Conservation (phyloP, 2,329 filamentous ascomycete species). For the Botrytis squamosa region DNA sequence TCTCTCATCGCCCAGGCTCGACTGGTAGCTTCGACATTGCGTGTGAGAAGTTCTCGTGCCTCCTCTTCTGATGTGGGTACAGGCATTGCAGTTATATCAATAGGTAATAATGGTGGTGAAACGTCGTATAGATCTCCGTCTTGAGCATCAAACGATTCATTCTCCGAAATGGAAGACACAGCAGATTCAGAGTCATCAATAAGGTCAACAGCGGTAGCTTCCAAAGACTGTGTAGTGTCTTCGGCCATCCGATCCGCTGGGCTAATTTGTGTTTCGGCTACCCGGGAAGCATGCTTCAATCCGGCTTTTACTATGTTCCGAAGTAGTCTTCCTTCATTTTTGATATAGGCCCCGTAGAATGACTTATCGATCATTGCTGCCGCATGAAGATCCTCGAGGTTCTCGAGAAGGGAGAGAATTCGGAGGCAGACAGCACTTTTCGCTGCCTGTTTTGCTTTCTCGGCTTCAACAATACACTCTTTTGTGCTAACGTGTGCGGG, state of each 20-base stretch:
- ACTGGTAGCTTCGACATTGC: constrained; percentile 22
- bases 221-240: neutral
- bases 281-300: constrained; percentile 23
- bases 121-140: constrained; percentile 27
- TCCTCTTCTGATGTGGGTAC: constrained; percentile 35
- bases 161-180: neutral
- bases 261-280: constrained; percentile 17
- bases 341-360: constrained; percentile 49
- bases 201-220: constrained; percentile 10
- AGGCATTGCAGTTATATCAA: constrained; percentile 20
- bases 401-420: constrained; percentile 44
- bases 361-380: constrained; percentile 45
- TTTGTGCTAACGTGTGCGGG: constrained; percentile 18
- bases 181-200: constrained; percentile 27
- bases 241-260: neutral
- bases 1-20: constrained; percentile 14
- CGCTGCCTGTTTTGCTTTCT: constrained; percentile 22
- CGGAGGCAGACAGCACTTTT: constrained; percentile 40
- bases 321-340: constrained; percentile 44
- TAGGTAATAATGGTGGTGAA: constrained; percentile 24
- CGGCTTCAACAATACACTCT: constrained; percentile 23
- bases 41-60: constrained; percentile 35
- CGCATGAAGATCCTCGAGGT: constrained; percentile 45
- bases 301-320: constrained; percentile 35
- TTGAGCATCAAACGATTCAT: neutral